Base-by-base conservation (phyloP, 495 filamentous ascomycete genomes). In the Tetracladium marchalianum region DNA sequence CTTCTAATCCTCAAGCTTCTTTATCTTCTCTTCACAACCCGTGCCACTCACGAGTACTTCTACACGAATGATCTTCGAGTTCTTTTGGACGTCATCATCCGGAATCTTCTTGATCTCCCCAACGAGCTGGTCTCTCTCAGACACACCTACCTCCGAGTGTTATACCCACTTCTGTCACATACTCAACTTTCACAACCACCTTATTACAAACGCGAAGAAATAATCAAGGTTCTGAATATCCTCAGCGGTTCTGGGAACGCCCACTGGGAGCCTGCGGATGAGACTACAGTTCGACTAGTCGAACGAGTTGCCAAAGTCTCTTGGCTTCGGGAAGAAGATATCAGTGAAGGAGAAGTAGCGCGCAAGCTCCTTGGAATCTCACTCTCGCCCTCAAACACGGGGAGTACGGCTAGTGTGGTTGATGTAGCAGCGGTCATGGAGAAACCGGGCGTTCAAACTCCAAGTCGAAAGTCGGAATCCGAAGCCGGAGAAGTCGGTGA, bases 61-160 rank as follows among this genome's bases (percentile, higher is more conserved):
- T 98, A 95, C 58, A 95, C 87, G 15, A 98, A 98, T 62, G 92
- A 98, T 58, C 73, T 98, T 7, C 85, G 86, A 35, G 92, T 98
- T 11, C 76, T 98, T 11, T 76, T 97, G 35, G 92, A 98, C 57
- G 90, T 98, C 56, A 85, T 97, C 43, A 87, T 98, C 46, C 88
- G 92, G 32, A 98, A 98, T 54, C 72, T 98, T 11, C 77, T 97
- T 33, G 92, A 98, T 60, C 73, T 98, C 5, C 90, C 90, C 0
- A 80, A 84, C 47, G 86, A 90, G 52, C 73, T 86, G 43, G 71
- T 76, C 42, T 75, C 87, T 8, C 68, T 98, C 38, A 78, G 92
- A 24, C 93, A 98, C 59, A 97, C 90, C n/a, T 98, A 98, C 57
- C 73, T 98, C n/a, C 82, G 92, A 16, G 93, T 98, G 13, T 70